These are phyloP conservation scores for Aspergillus thermomutatus DNA, from an alignment of 2,329 filamentous ascomycete genomes.

Conservation along the genomic window DNA sequence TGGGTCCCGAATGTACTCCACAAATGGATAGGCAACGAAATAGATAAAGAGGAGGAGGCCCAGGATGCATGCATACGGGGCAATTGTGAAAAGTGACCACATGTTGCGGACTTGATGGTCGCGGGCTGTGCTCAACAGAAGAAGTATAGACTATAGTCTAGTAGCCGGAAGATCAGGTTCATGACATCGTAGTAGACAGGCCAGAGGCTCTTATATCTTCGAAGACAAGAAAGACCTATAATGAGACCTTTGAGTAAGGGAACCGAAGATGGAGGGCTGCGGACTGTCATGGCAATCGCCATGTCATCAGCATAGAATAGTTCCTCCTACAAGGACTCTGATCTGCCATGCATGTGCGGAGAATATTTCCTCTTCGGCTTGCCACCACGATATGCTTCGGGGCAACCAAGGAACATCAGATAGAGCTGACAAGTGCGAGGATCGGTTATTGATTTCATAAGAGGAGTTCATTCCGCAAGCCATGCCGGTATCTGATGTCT, in stretches of 20 bases:
- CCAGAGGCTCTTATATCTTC: not conserved
- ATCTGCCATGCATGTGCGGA: conserved; percentile 13
- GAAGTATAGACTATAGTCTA: not conserved
- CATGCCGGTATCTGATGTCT: not conserved
- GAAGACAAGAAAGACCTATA: not conserved
- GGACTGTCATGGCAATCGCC: not conserved
- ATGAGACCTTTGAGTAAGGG: too few relatives aligned
- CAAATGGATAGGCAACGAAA: conserved; percentile 23
- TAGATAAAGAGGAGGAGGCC: conserved; percentile 21
- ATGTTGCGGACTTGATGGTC: too few relatives aligned
- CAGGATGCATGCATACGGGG: conserved; percentile 23
- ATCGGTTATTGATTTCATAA: not conserved
- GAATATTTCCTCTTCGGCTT: conserved; percentile 14
- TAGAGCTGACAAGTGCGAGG: not conserved
- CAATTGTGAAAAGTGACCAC: conserved; percentile 17
- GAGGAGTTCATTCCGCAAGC: not conserved
- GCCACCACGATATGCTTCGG: not conserved
- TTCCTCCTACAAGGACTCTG: too few relatives aligned
- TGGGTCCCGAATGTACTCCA: conserved; percentile 26
- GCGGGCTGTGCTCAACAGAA: not conserved
- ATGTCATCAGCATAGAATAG: not conserved
- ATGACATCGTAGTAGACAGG: conserved; percentile 1
- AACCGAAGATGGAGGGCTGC: too few relatives aligned
- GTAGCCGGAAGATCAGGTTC: not conserved
- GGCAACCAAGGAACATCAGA: not conserved